phyloP scores from a whole-genome alignment of 495 filamentous ascomycete species.

The Trypethelium eluteriae region DNA sequence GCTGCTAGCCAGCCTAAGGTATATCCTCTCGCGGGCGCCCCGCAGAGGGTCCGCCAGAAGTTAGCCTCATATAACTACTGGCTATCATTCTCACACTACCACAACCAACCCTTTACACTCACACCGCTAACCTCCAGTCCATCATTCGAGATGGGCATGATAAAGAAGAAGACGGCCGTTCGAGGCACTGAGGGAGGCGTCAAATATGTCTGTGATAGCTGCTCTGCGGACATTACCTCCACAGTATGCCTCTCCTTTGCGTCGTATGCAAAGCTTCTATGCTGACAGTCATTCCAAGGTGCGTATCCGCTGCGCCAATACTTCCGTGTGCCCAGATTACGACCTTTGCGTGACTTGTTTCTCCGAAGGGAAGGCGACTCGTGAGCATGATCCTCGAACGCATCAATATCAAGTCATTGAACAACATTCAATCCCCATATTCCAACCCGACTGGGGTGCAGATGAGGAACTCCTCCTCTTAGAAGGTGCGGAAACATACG shows the following conservation, averaged over 20 bases:
- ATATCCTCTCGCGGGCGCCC: too few species aligned
- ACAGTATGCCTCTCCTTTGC: conserved; percentile 25
- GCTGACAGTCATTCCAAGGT: conserved; percentile 48
- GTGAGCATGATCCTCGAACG: conserved; percentile 72
- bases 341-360: conserved; percentile 97
- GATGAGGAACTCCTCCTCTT: conserved; percentile 90
- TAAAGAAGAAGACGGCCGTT: conserved; percentile 88
- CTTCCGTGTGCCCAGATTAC: conserved; percentile 71
- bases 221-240: conserved; percentile 71
- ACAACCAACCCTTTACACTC: too few species aligned
- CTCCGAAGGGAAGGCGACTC: conserved; percentile 63
- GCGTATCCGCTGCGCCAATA: conserved; percentile 82
- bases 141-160: conserved; percentile 66
- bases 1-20: too few species aligned
- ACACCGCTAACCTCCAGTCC: too few species aligned
- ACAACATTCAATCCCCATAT: conserved; percentile 96
- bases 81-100: too few species aligned
- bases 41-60: too few species aligned
- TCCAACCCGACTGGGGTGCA: conserved; percentile 88
- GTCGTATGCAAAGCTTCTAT: background rate
- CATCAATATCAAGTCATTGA: conserved; percentile 93
- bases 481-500: conserved; percentile 96
- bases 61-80: too few species aligned
- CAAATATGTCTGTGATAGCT: conserved; percentile 52
- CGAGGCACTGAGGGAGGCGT: conserved; percentile 61